These are phyloP conservation scores for Amanita fuliginea DNA, from an alignment of 768 basidiomycete genomes.

Conservation along the genomic window DNA sequence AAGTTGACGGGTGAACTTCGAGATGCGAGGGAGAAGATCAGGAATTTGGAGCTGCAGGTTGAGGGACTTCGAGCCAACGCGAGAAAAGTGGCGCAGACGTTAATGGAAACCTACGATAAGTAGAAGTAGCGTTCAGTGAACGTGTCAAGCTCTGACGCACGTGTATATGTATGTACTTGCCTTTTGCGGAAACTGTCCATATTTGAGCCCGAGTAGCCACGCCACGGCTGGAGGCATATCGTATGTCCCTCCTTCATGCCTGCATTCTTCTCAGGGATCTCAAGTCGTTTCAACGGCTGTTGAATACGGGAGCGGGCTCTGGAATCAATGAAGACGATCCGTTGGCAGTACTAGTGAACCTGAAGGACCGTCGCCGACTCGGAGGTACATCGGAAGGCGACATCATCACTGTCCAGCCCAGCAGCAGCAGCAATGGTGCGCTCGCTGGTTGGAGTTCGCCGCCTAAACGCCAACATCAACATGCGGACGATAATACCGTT, in stretches of 20 bases:
- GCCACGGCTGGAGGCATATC: neutral
- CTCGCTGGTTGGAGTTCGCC: neutral
- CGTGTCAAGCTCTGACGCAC: too few species aligned
- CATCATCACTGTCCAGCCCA: too few species aligned
- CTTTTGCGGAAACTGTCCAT: neutral
- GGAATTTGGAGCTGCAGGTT: constrained; percentile 75
- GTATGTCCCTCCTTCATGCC: constrained; percentile 5
- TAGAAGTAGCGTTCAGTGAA: too few species aligned
- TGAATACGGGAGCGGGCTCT: neutral
- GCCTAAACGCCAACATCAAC: neutral
- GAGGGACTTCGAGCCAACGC: constrained; percentile 69
- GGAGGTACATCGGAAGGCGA: neutral
- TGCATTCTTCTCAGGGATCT: constrained; percentile 1
- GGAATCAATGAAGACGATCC: neutral
- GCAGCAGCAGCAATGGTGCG: too few species aligned
- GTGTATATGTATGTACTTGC: too few species aligned
- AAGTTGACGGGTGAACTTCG: constrained; percentile 56
- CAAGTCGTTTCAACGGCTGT: constrained; percentile 1
- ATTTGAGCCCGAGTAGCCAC: neutral
- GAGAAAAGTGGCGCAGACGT: constrained; percentile 58
- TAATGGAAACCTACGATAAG: constrained; percentile 27
- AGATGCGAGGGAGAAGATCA: constrained; percentile 72
- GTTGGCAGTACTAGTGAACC: too few species aligned
- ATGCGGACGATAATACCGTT: neutral
- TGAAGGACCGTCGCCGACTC: neutral